Base-by-base conservation (phyloP, 306 rosid species). In the Medicago arabica region DNA sequence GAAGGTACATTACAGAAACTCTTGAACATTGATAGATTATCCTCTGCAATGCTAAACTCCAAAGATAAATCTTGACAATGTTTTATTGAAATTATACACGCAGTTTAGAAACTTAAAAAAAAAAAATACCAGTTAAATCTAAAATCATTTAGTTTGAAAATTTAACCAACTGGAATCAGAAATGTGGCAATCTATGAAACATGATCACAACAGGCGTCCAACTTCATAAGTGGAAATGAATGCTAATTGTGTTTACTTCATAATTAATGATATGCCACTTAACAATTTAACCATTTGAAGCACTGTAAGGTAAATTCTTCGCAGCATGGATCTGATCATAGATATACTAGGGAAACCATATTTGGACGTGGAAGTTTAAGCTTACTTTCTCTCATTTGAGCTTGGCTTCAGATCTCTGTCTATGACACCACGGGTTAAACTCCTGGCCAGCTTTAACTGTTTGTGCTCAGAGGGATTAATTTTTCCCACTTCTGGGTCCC, bases 321-420 rank as follows among this genome's bases (percentile, higher is more conserved):
- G 54, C 64, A 28, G 46, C 36, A 47, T 63, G n/a, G 71, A 46
- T 21, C 41, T 58, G 12, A 75, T 65, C 65, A 77, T 67, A 76
- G 44, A 62, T 51, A 51, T 66, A 38, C 51, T 55, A 28, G 36
- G 66, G 62, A 67, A 43, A 75, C 65, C 38, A 67, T 46, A 75
- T 51, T 74, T 25, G 9, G 23, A 78, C 23, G 17, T 18, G 71
- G 34, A 69, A 77, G 72, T 84, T 77, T 50, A 67, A 71, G 73
- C 97, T 80, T 92, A 95, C 99, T 95, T 95, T 81, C 97, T 92
- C 82, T 95, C 97, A 49, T 89, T 92, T 11, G 78, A 49, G 92
- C 99, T 95, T 62, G 99, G 97, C 81, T 90, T 95, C 64, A 95
- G 92, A 88, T 95, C 97, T 86, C 93, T 86, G 83, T 95, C 99